phyloP scores from a whole-genome alignment of 805 yeast species.

The Starmera pachycereana region DNA sequence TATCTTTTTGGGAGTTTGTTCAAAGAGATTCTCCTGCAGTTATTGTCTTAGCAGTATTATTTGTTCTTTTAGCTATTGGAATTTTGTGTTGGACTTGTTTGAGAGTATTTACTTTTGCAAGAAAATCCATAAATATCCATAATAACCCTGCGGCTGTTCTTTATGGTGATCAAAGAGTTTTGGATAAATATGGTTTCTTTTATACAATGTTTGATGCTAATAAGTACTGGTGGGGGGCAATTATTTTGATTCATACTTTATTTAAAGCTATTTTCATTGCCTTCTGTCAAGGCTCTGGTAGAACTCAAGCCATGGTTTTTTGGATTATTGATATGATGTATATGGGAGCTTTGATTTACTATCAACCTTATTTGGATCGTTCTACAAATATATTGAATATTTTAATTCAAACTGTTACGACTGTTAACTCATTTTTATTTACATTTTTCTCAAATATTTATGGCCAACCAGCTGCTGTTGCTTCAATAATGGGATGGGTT shows the following conservation, averaged over 20 bases:
- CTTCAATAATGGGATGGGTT: constrained; percentile 85
- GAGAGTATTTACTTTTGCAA: constrained; percentile 57
- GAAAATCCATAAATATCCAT: constrained; percentile 42
- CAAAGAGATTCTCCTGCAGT: constrained; percentile 81
- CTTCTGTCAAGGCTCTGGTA: constrained; percentile 72
- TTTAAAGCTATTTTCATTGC: constrained; percentile 66
- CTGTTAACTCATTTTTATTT: constrained; percentile 76
- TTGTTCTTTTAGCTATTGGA: constrained; percentile 50
- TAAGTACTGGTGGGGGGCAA: constrained; percentile 75
- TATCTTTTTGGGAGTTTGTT: constrained; percentile 84
- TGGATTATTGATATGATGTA: constrained; percentile 70
- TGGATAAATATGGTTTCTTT: constrained; percentile 78
- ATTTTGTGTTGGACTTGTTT: constrained; percentile 56
- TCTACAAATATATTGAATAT: constrained; percentile 74
- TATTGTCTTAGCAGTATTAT: constrained; percentile 66
- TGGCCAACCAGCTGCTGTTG: constrained; percentile 68
- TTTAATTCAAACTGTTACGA: constrained; percentile 58
- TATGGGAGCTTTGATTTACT: constrained; percentile 50
- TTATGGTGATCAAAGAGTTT: constrained; percentile 64
- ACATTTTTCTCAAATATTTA: constrained; percentile 78
- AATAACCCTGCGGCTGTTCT: constrained; percentile 82
- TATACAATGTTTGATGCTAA: constrained; percentile 82
- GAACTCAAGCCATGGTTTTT: constrained; percentile 67
- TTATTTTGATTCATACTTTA: constrained; percentile 48
- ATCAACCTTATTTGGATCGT: constrained; percentile 70